Conservation (phyloP, 441 rosid species). For the Erodium moschatum region DNA sequence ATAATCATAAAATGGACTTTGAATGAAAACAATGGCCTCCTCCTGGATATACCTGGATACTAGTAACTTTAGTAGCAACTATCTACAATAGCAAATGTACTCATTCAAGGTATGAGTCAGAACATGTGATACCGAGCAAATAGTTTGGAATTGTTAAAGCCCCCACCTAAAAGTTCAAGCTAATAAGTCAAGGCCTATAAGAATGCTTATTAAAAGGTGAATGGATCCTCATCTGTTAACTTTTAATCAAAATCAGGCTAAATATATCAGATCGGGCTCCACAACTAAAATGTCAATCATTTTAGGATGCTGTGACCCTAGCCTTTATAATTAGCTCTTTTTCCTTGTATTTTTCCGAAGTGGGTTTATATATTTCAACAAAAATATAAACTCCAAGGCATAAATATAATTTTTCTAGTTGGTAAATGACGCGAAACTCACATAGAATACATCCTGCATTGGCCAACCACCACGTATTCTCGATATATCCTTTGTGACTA, state of each 20-base stretch:
- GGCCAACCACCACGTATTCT: conserved; percentile 99
- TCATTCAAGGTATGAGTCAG: neutral
- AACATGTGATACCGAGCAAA: neutral
- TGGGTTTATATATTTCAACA: too few species aligned
- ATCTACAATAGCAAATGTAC: neutral
- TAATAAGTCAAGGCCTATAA: too few species aligned
- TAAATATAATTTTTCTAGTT: conserved; percentile 8
- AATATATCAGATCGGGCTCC: too few species aligned
- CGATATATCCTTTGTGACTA: conserved; percentile 89
- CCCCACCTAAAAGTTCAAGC: too few species aligned
- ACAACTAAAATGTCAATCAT: too few species aligned
- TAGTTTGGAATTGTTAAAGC: too few species aligned
- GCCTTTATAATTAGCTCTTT: too few species aligned
- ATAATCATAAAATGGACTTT: neutral
- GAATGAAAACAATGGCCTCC: neutral
- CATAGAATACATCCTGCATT: conserved; percentile 93
- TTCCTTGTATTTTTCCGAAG: too few species aligned
- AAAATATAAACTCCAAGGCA: neutral
- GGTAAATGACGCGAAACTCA: conserved; percentile 37
- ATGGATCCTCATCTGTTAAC: too few species aligned
- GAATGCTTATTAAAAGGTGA: too few species aligned
- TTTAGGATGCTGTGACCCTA: too few species aligned
- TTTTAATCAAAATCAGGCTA: too few species aligned
- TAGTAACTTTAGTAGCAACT: neutral
- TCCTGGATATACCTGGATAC: neutral